Conservation (phyloP, 1,139 yeast species). For the Yarrowia galli region DNA sequence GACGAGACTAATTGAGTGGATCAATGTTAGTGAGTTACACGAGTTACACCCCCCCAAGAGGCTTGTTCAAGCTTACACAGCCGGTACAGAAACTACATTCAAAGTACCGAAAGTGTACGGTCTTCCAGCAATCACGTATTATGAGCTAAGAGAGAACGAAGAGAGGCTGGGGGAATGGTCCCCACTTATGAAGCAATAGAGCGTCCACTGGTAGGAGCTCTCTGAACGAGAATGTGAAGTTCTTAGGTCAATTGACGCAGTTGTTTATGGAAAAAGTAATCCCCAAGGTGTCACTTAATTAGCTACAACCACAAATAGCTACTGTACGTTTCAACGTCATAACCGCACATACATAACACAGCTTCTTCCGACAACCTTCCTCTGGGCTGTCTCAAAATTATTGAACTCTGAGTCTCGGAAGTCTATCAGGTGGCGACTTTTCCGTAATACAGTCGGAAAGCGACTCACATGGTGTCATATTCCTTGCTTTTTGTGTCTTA, state of each 20-base stretch:
- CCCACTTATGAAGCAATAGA: too few relatives aligned
- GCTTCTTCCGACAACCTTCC: slow-evolving; percentile 1
- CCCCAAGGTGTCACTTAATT: neutral
- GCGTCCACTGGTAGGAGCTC: too few relatives aligned
- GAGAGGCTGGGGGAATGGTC: neutral
- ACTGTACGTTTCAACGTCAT: too few relatives aligned
- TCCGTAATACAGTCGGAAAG: neutral
- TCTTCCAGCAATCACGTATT: neutral
- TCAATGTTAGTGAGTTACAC: neutral
- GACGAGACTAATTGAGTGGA: neutral
- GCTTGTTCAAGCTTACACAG: neutral
- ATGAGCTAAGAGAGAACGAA: neutral
- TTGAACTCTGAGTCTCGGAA: slow-evolving; percentile 31
- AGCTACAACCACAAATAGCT: too few relatives aligned
- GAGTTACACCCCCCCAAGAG: slow-evolving; percentile 1
- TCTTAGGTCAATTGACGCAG: neutral
- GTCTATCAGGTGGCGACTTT: slow-evolving; percentile 24
- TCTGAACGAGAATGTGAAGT: too few relatives aligned
- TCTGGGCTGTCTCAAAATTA: slow-evolving; percentile 6
- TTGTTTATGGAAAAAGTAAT: neutral
- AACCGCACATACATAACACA: neutral
- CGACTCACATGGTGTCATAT: slow-evolving; percentile 7
- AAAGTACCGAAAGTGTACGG: neutral
- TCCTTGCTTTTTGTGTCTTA: slow-evolving; percentile 23
- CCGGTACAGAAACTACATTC: neutral